These are phyloP conservation scores for Boechera retrofracta DNA, from an alignment of 345 rosid genomes.

Conservation along the genomic window DNA sequence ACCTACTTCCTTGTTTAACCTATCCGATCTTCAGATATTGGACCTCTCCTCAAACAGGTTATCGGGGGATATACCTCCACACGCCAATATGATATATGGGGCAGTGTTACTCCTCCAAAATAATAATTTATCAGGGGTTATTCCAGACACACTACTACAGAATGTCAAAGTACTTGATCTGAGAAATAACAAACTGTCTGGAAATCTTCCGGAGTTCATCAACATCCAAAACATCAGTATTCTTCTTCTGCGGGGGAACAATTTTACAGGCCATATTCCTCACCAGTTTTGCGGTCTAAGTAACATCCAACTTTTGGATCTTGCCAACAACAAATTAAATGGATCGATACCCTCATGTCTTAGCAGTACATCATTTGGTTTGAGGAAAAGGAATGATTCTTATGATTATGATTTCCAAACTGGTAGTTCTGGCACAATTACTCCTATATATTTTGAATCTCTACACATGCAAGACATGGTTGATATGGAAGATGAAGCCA, in stretches of 20 bases:
- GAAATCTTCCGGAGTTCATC: background rate
- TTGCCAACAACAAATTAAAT: slow-evolving; percentile 15
- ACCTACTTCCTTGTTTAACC: background rate
- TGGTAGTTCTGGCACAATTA: no score
- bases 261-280: background rate
- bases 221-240: background rate
- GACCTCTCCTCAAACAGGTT: slow-evolving; percentile 31
- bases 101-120: background rate
- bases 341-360: slow-evolving; percentile 29
- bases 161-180: background rate
- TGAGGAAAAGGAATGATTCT: background rate
- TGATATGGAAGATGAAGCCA: no score
- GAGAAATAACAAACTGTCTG: slow-evolving; percentile 1
- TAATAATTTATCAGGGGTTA: background rate
- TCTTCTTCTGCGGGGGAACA: slow-evolving; percentile 6
- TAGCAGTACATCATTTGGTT: background rate
- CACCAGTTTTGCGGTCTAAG: background rate
- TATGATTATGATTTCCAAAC: no score
- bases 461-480: no score
- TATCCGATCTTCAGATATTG: background rate
- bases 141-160: background rate
- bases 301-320: background rate
- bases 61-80: slow-evolving; percentile 21
- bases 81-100: accelerated
- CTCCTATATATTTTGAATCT: no score